Evolutionary conservation across 306 rosid genomes (phyloP).

Genomic region (Senna tora): DNA sequence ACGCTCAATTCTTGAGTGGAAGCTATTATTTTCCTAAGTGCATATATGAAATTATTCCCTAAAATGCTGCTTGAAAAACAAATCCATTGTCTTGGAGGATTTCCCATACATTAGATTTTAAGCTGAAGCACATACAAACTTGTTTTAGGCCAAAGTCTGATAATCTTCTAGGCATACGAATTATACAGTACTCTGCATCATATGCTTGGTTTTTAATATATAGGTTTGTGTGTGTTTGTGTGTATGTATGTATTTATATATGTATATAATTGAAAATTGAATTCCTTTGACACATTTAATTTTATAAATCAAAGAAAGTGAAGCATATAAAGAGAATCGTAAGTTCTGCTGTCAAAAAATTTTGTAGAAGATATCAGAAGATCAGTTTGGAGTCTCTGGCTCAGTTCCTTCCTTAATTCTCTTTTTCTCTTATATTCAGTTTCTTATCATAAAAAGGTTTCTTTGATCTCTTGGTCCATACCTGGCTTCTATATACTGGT

Average conservation of each 20-base stretch:
- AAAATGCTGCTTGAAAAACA: conserved; percentile 26
- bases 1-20: not conserved
- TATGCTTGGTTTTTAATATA: too few species aligned
- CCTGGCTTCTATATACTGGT: conserved; percentile 21
- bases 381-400: conserved; percentile 25
- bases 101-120: too few species aligned
- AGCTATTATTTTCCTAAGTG: not conserved
- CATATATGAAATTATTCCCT: not conserved
- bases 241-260: too few species aligned
- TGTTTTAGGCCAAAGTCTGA: conserved; percentile 1
- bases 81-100: too few species aligned
- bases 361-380: not conserved
- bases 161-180: conserved; percentile 20
- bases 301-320: too few species aligned
- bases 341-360: not conserved
- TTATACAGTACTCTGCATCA: not conserved
- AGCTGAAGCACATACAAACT: too few species aligned
- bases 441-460: not conserved
- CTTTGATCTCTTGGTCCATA: not conserved
- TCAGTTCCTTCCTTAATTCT: conserved; percentile 25
- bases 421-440: not conserved
- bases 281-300: too few species aligned
- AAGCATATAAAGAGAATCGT: too few species aligned
- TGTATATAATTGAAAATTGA: too few species aligned
- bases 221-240: not conserved